Conservation (phyloP, 805 yeast genomes). For the Candida coquimbonensis region DNA sequence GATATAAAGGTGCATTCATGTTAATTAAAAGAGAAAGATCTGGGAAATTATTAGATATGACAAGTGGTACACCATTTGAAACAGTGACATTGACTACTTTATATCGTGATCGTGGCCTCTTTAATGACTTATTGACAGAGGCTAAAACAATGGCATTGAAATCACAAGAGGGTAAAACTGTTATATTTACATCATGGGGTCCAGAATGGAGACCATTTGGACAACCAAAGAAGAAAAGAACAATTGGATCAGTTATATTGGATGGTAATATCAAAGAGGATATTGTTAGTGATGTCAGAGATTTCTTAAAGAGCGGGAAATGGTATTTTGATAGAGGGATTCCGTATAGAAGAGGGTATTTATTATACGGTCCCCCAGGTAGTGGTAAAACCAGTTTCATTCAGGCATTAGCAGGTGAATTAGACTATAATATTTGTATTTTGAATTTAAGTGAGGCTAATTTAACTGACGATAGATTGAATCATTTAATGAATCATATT, state of each 20-base stretch:
- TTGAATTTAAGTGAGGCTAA: conserved; percentile 86
- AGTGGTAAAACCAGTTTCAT: conserved; percentile 94
- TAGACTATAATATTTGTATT: conserved; percentile 93
- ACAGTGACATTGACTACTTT: conserved; percentile 91
- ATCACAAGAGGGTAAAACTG: conserved; percentile 88
- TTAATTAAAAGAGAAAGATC: conserved; percentile 85
- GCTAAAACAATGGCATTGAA: conserved; percentile 80
- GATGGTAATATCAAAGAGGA: conserved; percentile 66
- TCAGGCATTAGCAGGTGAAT: conserved; percentile 93
- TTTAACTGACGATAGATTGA: conserved; percentile 88
- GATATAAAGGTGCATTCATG: conserved; percentile 83
- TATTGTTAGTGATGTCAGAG: conserved; percentile 66
- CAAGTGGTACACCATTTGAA: conserved; percentile 91
- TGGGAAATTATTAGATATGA: conserved; percentile 79
- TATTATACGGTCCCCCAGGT: conserved; percentile 96
- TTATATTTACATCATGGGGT: conserved; percentile 90
- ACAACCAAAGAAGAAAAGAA: conserved; percentile 82
- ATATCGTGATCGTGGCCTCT: conserved; percentile 69
- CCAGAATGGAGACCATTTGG: conserved; percentile 99
- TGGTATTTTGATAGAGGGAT: conserved; percentile 98
- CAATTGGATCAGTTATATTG: conserved; percentile 77
- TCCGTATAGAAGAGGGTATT: conserved; percentile 92
- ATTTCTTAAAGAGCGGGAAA: conserved; percentile 69
- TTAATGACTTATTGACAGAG: conserved; percentile 66
- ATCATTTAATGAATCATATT: conserved; percentile 92